Evolutionary conservation across 164 flowering plant genomes (phyloP).

Genomic region (Nymphaea colorata): DNA sequence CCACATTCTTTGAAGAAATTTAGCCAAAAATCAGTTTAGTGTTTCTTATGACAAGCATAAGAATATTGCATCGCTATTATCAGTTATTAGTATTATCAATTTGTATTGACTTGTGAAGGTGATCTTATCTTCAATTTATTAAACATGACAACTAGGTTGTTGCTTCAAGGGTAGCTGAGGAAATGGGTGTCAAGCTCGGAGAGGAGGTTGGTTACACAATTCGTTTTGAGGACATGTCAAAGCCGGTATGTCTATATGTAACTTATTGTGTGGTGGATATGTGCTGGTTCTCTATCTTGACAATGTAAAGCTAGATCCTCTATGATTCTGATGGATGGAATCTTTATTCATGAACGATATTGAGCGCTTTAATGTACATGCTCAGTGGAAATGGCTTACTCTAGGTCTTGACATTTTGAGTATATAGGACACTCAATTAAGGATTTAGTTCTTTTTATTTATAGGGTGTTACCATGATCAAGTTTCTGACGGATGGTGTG

Average conservation of each 20-base stretch:
- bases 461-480: constrained; percentile 65
- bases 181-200: constrained; percentile 94
- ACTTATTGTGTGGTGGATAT: background rate
- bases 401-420: no score
- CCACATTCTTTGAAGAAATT: no score
- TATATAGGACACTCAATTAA: no score
- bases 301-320: background rate
- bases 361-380: background rate
- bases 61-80: no score
- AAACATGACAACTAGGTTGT: constrained; percentile 38
- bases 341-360: no score
- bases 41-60: no score
- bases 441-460: background rate
- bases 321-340: background rate
- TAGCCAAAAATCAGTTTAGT: no score
- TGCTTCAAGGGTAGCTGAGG: constrained; percentile 93
- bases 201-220: constrained; percentile 97
- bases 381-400: background rate
- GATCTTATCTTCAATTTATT: background rate
- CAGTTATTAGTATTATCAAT: no score
- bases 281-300: background rate
- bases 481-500: constrained; percentile 95
- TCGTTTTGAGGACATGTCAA: constrained; percentile 81
- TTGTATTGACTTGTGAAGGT: background rate
- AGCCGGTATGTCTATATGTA: constrained; percentile 30